Percentiles rank a stretch among this genome's conserved stretches.
Conservation (phyloP, 495 filamentous ascomycete genomes). For the Penicillium taxi region DNA sequence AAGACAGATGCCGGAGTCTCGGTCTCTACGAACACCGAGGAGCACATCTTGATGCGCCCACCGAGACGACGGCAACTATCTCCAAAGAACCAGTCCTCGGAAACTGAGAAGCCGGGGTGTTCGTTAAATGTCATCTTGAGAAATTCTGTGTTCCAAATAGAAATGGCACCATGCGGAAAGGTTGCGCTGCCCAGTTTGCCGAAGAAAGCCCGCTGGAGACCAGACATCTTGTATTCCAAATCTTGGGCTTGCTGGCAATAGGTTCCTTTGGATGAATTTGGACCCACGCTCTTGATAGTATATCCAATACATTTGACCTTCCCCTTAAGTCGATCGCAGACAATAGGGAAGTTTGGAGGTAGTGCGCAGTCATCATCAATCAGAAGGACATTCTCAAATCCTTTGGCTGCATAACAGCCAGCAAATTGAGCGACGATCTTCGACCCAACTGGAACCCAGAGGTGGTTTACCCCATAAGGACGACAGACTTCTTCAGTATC, state of each 20-base stretch:
- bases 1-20: conserved; percentile 38
- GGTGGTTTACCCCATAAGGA: conserved; percentile 32
- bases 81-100: conserved; percentile 43
- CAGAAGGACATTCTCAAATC: conserved; percentile 35
- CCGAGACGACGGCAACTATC: conserved; percentile 37
- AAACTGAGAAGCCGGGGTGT: conserved; percentile 38
- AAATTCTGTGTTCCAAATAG: conserved; percentile 36
- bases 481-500: conserved; percentile 41
- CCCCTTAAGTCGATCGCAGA: conserved; percentile 30
- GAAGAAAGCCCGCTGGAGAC: conserved; percentile 31
- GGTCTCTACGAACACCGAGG: conserved; percentile 42
- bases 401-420: conserved; percentile 33
- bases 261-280: conserved; percentile 23
- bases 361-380: conserved; percentile 44
- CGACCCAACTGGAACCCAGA: conserved; percentile 32
- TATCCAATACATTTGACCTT: conserved; percentile 36
- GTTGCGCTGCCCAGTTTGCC: conserved; percentile 35
- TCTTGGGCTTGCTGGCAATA: conserved; percentile 41
- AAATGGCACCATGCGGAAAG: conserved; percentile 39
- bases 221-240: conserved; percentile 40
- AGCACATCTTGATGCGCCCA: conserved; percentile 42
- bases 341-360: conserved; percentile 36
- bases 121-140: conserved; percentile 35
- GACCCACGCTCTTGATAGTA: conserved; percentile 36
- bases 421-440: conserved; percentile 43